Evolutionary conservation across 1,139 yeast species (phyloP), one percentile per base, ranked within the genome.

Genomic region (Sugiyamaella pinicola): DNA sequence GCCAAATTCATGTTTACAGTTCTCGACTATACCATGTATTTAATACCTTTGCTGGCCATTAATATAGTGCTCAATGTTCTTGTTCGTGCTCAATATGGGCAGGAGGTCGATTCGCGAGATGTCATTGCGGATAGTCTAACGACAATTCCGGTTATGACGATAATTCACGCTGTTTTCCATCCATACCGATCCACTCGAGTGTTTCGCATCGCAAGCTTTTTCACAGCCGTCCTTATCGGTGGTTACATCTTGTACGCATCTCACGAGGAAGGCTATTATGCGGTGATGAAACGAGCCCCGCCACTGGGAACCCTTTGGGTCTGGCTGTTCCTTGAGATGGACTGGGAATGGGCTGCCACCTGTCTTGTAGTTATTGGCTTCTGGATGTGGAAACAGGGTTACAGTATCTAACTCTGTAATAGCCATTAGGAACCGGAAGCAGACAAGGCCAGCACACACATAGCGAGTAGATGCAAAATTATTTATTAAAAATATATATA

Each of bases 281-380:
- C 69, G 4, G 66, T 70, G 24, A 73, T 73, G 75, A 62, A 66
- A 42, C 61, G 67, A 41, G 74, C 74, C 2, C 76, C 76, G 4
- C 72, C 76, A 1, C 56, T 73, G 13, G 76, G 75, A 13, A 72
- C 77, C 5, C 55, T 73, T 6, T 69, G 73, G 69, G 67, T 71
- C 7, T 73, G 76, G 74, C 58, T 71, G 37, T 69, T 73, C 52
- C 55, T 73, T 15, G 76, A 72, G 54, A 61, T 72, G 65, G 73
- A 70, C 39, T 70, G 74, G 71, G 62, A 68, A 22, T 68, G 64
- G 64, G 65, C 72, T 2, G 64, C 68, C 4, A 51, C 62, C 1
- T 63, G 70, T n/a, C 56, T 69, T 33, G 61, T 64, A 1, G 64
- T 64, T 0, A 63, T 70, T 5, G 67, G 58, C 1, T 59, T 60